Percentiles rank a stretch among this genome's conserved stretches.
phyloP scores from a whole-genome alignment of 176 grass and related monocot genomes.

The Puccinellia tenuiflora region DNA sequence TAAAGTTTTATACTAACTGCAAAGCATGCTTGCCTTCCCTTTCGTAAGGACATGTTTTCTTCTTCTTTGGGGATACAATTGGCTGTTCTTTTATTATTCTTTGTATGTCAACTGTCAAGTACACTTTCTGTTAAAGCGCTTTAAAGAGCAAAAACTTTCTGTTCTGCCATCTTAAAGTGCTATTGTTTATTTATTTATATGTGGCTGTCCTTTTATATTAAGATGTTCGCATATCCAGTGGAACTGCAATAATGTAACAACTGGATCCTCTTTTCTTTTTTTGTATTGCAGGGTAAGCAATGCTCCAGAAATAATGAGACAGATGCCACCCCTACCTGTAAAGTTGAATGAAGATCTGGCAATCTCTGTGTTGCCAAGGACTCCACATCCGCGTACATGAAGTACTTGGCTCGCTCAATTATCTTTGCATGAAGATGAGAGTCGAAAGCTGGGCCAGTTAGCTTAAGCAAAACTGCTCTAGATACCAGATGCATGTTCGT shows the following conservation, averaged over 20 bases:
- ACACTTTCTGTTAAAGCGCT: background rate
- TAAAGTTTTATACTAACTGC: background rate
- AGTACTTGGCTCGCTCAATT: background rate
- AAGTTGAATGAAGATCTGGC: slow-evolving; percentile 85
- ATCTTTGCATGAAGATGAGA: background rate
- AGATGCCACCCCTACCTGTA: slow-evolving; percentile 82
- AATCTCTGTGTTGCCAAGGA: slow-evolving; percentile 54
- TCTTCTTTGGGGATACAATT: background rate
- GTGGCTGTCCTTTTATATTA: background rate
- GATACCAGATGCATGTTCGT: background rate
- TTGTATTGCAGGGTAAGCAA: slow-evolving; percentile 55
- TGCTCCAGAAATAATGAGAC: slow-evolving; percentile 83
- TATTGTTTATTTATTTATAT: slow-evolving; percentile 3
- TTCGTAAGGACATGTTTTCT: background rate
- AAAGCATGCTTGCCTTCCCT: background rate
- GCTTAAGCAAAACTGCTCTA: background rate
- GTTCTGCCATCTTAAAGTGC: background rate
- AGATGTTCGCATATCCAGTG: background rate
- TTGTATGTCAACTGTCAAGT: background rate
- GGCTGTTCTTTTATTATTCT: background rate
- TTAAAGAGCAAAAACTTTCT: background rate
- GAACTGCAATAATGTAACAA: background rate
- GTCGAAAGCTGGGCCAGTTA: slow-evolving; percentile 6
- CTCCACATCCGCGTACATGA: background rate
- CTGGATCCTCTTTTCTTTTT: background rate